Base-by-base conservation (phyloP, 345 rosid species). In the Syzygium oleosum region DNA sequence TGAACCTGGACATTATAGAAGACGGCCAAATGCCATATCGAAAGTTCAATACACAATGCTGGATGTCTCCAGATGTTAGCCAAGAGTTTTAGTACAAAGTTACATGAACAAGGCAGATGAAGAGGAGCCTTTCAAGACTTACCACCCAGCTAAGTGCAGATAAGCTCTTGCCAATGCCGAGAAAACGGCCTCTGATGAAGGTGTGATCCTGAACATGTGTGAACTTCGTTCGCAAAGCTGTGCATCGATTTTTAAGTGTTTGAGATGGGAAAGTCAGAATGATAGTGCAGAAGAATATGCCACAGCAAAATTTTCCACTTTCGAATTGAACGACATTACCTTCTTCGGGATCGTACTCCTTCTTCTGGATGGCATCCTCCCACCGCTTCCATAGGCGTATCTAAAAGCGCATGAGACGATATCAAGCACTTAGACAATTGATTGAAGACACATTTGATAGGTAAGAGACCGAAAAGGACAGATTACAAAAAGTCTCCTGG, bases 351-450 rank as follows among this genome's bases (percentile, higher is more conserved):
- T 94, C 93, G 88, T 29, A 85, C 22, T 88, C 88, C 80, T 90
- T 85, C 61, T 92, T 90, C 43, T 89, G 86, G 55, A 92, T 92
- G 10, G 90, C 85, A 86, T 93, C 94, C 90, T 97, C 99, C 99
- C 98, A 96, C 65, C 46, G 87, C 89, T 95, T 95, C 99, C 99
- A 97, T 80, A 92, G 95, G 46, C 92, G 93, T 59, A 96, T 95
- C 99, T 97, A 84, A 17, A 52, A 5, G 23, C 43, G 12, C 46
- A 68, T 7, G 19, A 68, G 23, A 17, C 22, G 23, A 68, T 19
- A 51, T 49, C 58, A 49, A 68, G 43, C 19, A 31, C 49, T 51
- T 14, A 16, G 84, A 27, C 53, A 46, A 84, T 15, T 12, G 46
- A 34, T 7, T 51, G n/a, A 73, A 51, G 25, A 34, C 46, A 17